phyloP scores from a whole-genome alignment of 345 rosid species.

The Bruguiera sexangula region DNA sequence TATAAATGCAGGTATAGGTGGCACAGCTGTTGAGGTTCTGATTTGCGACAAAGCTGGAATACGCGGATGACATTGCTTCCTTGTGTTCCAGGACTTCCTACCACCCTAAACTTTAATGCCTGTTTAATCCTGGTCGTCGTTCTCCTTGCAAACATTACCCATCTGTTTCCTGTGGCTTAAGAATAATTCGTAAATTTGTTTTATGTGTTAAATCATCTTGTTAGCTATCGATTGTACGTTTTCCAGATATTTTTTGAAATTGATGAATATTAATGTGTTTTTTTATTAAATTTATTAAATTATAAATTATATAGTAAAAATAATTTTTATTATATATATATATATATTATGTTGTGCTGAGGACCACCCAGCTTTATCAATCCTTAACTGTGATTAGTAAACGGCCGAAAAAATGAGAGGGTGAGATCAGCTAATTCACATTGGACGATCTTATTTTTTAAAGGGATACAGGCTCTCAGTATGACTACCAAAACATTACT shows the following conservation, averaged over 20 bases:
- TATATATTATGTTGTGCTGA: too few relatives aligned
- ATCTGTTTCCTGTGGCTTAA: conserved; percentile 36
- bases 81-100: conserved; percentile 12
- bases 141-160: conserved; percentile 24
- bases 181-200: conserved; percentile 29
- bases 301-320: too few relatives aligned
- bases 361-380: too few relatives aligned
- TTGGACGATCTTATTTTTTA: too few relatives aligned
- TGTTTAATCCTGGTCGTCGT: conserved; percentile 16
- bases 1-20: conserved; percentile 42
- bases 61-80: conserved; percentile 5
- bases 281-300: too few relatives aligned
- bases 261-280: not conserved
- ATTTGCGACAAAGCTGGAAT: conserved; percentile 14
- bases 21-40: conserved; percentile 12
- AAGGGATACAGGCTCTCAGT: too few relatives aligned
- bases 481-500: too few relatives aligned
- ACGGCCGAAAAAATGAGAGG: too few relatives aligned
- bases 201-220: conserved; percentile 12
- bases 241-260: conserved; percentile 3
- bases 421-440: too few relatives aligned
- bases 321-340: too few relatives aligned
- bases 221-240: conserved; percentile 4
- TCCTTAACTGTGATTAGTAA: too few relatives aligned
- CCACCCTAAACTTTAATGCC: not conserved